Evolutionary conservation across 148 eudicot genomes (phyloP), one percentile per base, ranked within the genome.

Genomic region (Heliamphora exappendiculata): DNA sequence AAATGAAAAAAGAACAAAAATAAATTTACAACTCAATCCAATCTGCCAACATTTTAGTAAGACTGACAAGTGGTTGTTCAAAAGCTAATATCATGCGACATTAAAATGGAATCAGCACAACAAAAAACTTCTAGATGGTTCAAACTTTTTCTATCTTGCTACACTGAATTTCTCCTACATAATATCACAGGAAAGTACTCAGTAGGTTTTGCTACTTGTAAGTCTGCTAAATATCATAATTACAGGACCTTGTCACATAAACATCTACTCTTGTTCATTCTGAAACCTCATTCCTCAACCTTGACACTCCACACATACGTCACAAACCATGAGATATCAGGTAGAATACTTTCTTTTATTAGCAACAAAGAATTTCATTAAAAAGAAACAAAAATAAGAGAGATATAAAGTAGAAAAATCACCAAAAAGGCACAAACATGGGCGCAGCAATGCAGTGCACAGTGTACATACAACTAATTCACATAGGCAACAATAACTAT

Each of bases 321-420:
- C 41, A 31, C 20, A 33, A 55, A 22, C 76, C 29, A 7, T 22
- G 47, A 22, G 19, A 54, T 22, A 54, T 22, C 7, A 42, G 22
- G 34, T 11, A n/a, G 70, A 66, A 9, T 2, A 37, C 44, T 41
- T 1, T 42, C 8, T 66, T 66, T 33, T 11, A 63, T 31, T n/a
- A n/a, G 28, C 5, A 66, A 28, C 12, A 37, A 66, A 37, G 14
- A 66, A 39, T 20, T 19, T 9, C 36, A 26, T 7, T 36, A n/a
- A 66, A n/a, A 66, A 36, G 44, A 26, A 66, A 66, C 14, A 37
- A 66, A 39, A n/a, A 66, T 36, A n/a, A 66, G 70, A n/a, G 28
- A 37, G 70, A 66, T 66, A 66, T 66, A 22, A 67, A 67, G 24
- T 12, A 2, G n/a, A 42, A 6, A 42, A 42, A 10, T 42, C 45